Conservation (phyloP, 2,329 filamentous ascomycete genomes). For the Aspergillus tamarii region DNA sequence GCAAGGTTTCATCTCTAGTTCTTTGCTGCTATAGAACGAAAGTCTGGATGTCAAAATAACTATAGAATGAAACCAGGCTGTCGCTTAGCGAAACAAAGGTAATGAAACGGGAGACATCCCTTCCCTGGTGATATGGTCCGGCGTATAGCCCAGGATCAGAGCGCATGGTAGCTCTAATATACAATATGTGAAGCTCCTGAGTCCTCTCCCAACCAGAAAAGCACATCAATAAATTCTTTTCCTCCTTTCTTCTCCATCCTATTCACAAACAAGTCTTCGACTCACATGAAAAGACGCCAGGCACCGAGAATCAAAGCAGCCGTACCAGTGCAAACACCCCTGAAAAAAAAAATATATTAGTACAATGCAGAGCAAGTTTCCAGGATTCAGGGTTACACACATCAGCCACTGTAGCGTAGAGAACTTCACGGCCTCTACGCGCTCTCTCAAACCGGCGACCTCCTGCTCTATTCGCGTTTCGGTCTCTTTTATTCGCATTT, state of each 20-base stretch:
- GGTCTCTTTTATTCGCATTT: conserved; percentile 98
- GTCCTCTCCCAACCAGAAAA: neutral
- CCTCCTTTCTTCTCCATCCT: neutral
- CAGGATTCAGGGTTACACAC: conserved; percentile 58
- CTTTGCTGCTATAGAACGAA: neutral
- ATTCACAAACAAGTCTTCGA: neutral
- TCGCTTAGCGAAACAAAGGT: neutral
- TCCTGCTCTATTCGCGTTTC: conserved; percentile 99
- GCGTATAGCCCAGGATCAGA: neutral
- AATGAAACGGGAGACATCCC: neutral
- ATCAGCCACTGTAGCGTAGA: conserved; percentile 98
- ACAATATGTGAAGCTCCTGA: neutral
- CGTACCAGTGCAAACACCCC: conserved; percentile 68
- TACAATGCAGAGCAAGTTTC: conserved; percentile 4
- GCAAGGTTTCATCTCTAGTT: neutral
- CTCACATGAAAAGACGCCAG: conserved; percentile 67
- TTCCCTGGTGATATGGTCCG: neutral
- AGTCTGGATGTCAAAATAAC: neutral
- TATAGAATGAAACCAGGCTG: neutral
- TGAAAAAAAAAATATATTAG: conserved; percentile 37
- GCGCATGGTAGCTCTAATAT: neutral
- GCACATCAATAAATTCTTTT: neutral
- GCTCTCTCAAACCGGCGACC: conserved; percentile 84
- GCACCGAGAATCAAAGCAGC: conserved; percentile 69
- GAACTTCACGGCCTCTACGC: conserved; percentile 97